These are phyloP conservation scores for Penicillium maclennaniae DNA, from an alignment of 495 filamentous ascomycete species.

Conservation along the genomic window DNA sequence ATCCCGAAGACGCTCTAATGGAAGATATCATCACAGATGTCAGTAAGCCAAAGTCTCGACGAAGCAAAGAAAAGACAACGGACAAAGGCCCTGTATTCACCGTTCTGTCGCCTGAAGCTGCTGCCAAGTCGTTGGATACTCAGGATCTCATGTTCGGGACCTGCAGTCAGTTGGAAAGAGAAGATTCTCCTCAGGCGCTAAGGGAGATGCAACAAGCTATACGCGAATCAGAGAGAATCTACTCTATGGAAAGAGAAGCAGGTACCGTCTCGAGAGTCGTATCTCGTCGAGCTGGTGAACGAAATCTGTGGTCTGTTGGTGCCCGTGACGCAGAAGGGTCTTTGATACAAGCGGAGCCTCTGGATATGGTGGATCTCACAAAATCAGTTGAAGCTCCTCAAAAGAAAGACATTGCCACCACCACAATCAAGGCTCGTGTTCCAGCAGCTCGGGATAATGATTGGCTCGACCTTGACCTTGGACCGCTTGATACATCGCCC, in stretches of 20 bases:
- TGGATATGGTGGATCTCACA: conserved; percentile 53
- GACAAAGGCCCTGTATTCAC: conserved; percentile 37
- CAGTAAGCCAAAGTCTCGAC: conserved; percentile 19
- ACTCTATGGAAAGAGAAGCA: neutral
- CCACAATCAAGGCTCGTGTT: neutral
- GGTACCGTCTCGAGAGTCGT: neutral
- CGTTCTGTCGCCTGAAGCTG: conserved; percentile 70
- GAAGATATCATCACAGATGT: conserved; percentile 22
- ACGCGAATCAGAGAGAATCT: conserved; percentile 49
- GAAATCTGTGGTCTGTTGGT: conserved; percentile 64
- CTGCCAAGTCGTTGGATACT: conserved; percentile 59
- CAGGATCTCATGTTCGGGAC: conserved; percentile 91
- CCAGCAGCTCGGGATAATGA: conserved; percentile 5
- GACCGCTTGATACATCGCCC: conserved; percentile 15
- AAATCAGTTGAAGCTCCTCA: conserved; percentile 4
- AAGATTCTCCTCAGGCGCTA: conserved; percentile 66
- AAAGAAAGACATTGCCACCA: neutral
- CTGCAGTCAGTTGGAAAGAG: conserved; percentile 79
- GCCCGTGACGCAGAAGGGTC: conserved; percentile 60
- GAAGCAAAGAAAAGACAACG: conserved; percentile 27
- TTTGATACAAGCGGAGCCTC: conserved; percentile 53
- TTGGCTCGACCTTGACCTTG: conserved; percentile 36
- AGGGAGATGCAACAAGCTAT: conserved; percentile 69
- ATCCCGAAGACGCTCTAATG: conserved; percentile 6
- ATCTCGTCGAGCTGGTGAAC: conserved; percentile 26